These are phyloP conservation scores for Zancudomyces culisetae DNA, from an alignment of 371 early-diverging fungal genomes.

Conservation along the genomic window DNA sequence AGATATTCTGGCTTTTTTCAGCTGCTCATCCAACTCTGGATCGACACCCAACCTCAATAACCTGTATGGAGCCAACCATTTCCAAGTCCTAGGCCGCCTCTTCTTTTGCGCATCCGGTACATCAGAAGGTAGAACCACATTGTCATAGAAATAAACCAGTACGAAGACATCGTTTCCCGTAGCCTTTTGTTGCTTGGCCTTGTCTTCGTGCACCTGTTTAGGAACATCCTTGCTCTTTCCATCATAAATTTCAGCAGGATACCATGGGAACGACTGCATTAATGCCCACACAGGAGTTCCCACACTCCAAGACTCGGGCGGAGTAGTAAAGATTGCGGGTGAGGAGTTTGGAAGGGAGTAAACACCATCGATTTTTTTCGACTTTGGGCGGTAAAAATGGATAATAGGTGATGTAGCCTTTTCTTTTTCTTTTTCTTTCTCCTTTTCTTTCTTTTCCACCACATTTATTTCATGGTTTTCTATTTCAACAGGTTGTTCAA, in stretches of 20 bases:
- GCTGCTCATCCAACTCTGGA: slow-evolving; percentile 1
- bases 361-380: not conserved
- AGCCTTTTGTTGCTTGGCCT: not conserved
- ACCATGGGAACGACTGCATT: slow-evolving; percentile 20
- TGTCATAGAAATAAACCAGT: slow-evolving; percentile 17
- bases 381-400: not conserved
- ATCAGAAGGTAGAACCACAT: not conserved
- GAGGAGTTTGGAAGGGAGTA: not conserved
- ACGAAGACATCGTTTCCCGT: too few species aligned
- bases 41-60: slow-evolving; percentile 12
- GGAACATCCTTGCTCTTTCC: slow-evolving; percentile 8
- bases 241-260: slow-evolving; percentile 17
- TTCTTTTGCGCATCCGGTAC: too few species aligned
- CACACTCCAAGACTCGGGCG: not conserved
- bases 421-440: not conserved
- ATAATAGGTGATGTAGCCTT: not conserved
- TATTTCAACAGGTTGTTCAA: not conserved
- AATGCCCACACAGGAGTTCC: slow-evolving; percentile 23
- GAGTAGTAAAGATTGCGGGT: not conserved
- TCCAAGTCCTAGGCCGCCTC: slow-evolving; percentile 12
- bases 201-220: slow-evolving; percentile 4
- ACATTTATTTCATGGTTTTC: not conserved
- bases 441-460: not conserved
- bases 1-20: slow-evolving; percentile 8
- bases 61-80: slow-evolving; percentile 9